phyloP scores from a whole-genome alignment of 257 asterid species.

The Echium plantagineum region DNA sequence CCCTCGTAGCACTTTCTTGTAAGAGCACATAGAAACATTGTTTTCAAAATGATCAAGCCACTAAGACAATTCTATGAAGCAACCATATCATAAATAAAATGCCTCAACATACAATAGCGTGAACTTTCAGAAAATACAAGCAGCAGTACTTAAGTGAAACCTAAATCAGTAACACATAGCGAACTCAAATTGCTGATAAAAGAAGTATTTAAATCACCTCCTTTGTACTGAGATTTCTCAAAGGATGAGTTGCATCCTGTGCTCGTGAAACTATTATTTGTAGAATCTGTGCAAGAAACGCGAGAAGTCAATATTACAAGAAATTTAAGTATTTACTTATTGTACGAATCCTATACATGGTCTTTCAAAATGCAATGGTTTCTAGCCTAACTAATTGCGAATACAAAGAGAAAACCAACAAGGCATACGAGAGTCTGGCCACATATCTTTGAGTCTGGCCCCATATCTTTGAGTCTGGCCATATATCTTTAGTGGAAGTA shows the following conservation, averaged over 20 bases:
- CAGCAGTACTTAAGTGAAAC: neutral
- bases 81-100: neutral
- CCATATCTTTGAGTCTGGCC: no score
- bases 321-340: neutral
- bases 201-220: slow-evolving; percentile 37
- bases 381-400: no score
- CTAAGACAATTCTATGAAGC: neutral
- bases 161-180: neutral
- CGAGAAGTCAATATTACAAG: neutral
- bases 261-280: slow-evolving; percentile 67
- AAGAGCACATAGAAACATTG: neutral
- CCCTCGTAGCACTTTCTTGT: neutral
- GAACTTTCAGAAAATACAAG: neutral
- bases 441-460: no score
- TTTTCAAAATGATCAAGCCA: neutral
- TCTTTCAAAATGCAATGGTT: no score
- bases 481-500: no score
- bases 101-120: neutral
- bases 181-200: no score
- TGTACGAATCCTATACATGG: neutral
- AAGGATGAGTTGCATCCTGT: slow-evolving; percentile 46
- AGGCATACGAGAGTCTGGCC: no score
- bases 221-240: slow-evolving; percentile 88
- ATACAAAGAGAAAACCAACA: neutral
- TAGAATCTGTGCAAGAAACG: slow-evolving; percentile 54